A percentile compares a stretch with the other conserved stretches of the same genome.
These are phyloP conservation scores for Aphanomyces astaci DNA, from an alignment of 352 stramenopile species.

Conservation along the genomic window DNA sequence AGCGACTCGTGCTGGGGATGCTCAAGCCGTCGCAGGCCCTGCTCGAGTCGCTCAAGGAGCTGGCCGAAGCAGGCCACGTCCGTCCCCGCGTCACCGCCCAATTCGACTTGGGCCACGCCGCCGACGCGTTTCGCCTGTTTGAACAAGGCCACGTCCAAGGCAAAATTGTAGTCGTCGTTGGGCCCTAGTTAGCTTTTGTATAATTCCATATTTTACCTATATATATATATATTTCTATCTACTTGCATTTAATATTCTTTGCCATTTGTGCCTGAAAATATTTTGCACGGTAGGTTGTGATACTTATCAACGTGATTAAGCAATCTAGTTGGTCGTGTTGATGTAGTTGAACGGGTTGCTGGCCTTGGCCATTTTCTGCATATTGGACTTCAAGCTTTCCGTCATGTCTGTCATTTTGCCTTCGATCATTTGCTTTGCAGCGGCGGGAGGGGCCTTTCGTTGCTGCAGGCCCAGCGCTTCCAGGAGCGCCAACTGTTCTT, in stretches of 20 bases:
- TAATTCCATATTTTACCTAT: background rate
- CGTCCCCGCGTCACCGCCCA: background rate
- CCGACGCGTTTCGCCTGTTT: no score
- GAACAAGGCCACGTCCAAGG: no score
- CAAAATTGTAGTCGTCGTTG: no score
- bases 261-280: background rate
- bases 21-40: background rate
- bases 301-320: background rate
- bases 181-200: background rate
- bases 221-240: no score
- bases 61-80: background rate
- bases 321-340: background rate
- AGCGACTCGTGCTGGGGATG: background rate
- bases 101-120: background rate
- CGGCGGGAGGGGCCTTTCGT: conserved; percentile 26
- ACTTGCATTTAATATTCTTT: background rate
- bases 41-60: background rate
- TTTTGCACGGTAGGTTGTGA: background rate
- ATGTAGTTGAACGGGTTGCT: conserved; percentile 22
- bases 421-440: conserved; percentile 74
- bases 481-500: conserved; percentile 4
- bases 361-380: conserved; percentile 73
- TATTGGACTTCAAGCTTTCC: conserved; percentile 77
- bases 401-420: conserved; percentile 84
- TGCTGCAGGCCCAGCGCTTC: conserved; percentile 5